phyloP scores from a whole-genome alignment of 257 asterid species.

The Nicotiana attenuata region DNA sequence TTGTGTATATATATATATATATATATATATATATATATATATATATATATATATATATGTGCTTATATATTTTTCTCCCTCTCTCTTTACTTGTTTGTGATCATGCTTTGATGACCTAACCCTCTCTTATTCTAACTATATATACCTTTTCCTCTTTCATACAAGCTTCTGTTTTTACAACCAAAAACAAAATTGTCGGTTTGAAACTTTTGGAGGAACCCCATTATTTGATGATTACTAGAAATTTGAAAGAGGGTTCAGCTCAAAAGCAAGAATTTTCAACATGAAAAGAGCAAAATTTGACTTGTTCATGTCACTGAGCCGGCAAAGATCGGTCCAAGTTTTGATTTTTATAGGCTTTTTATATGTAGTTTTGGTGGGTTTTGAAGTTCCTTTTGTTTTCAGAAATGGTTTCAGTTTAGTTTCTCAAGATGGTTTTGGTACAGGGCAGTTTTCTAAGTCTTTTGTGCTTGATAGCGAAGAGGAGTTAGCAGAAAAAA shows the following conservation, averaged over 20 bases:
- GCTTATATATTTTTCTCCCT: background rate
- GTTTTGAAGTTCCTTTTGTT: constrained; percentile 75
- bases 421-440: constrained; percentile 35
- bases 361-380: constrained; percentile 52
- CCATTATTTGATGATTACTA: constrained; percentile 12
- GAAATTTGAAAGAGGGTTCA: constrained; percentile 7
- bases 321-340: constrained; percentile 59
- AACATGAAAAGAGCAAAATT: constrained; percentile 61
- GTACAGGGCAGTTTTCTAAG: constrained; percentile 48
- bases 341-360: constrained; percentile 46
- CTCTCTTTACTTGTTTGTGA: background rate
- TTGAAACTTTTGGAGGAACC: background rate
- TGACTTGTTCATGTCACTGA: constrained; percentile 48
- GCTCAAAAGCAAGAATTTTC: background rate
- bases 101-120: constrained; percentile 23
- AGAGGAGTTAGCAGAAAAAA: constrained; percentile 52
- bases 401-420: constrained; percentile 44
- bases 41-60: background rate
- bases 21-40: background rate
- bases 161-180: background rate
- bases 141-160: background rate
- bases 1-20: background rate
- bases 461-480: constrained; percentile 62
- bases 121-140: background rate
- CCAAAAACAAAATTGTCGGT: background rate